Conservation (phyloP, 2,329 filamentous ascomycete genomes). For the Talaromyces sp. region DNA sequence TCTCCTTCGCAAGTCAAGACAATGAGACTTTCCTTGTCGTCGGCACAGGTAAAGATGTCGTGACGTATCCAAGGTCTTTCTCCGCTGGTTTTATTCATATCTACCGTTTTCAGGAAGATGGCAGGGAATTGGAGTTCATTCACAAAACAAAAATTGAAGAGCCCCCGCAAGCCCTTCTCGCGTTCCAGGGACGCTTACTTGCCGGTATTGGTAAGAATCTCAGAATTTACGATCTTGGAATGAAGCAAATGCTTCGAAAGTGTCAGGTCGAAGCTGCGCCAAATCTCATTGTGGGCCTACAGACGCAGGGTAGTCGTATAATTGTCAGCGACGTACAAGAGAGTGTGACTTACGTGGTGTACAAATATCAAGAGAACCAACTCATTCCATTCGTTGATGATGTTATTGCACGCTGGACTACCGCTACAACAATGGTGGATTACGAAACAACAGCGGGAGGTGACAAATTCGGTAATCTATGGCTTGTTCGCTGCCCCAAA, state of each 20-base stretch:
- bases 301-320: constrained; percentile 87
- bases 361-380: constrained; percentile 87
- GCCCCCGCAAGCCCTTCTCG: constrained; percentile 82
- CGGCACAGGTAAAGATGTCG: constrained; percentile 88
- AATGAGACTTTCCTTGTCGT: constrained; percentile 90
- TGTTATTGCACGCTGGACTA: constrained; percentile 83
- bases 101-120: constrained; percentile 83
- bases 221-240: constrained; percentile 86
- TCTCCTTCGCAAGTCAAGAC: constrained; percentile 83
- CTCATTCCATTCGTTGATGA: constrained; percentile 94
- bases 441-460: constrained; percentile 94
- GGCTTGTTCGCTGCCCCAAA: constrained; percentile 80
- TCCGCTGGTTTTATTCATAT: constrained; percentile 84
- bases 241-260: constrained; percentile 89
- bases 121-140: constrained; percentile 86
- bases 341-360: constrained; percentile 86
- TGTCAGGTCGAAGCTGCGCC: constrained; percentile 75
- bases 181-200: constrained; percentile 85
- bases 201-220: constrained; percentile 81
- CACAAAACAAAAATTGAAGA: constrained; percentile 93
- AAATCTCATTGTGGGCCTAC: constrained; percentile 80
- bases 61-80: constrained; percentile 71
- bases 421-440: constrained; percentile 88
- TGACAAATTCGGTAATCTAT: constrained; percentile 97
- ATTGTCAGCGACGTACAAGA: constrained; percentile 91